Evolutionary conservation across 1,284 basidiomycete genomes (phyloP).

Genomic region (Pholiota adiposa): DNA sequence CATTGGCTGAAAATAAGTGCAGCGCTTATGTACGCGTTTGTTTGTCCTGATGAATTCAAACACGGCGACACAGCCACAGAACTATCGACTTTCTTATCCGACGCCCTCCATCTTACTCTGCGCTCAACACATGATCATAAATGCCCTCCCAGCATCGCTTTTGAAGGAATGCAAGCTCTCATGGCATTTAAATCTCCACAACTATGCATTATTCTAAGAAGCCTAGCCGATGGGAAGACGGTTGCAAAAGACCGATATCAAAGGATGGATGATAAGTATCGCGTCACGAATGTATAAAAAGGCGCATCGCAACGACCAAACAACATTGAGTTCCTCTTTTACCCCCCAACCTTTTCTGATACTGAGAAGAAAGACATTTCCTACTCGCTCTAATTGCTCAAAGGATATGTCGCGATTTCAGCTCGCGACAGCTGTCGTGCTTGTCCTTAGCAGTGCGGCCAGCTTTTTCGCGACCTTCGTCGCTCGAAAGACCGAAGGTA

Average conservation of each 20-base stretch:
- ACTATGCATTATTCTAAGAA: no score
- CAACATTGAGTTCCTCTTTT: not conserved
- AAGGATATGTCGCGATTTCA: conserved; percentile 62
- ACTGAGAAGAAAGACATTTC: not conserved
- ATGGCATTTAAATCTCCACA: no score
- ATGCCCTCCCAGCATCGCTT: no score
- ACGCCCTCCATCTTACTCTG: no score
- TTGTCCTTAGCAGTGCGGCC: conserved; percentile 45
- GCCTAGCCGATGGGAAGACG: not conserved
- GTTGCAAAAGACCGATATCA: no score
- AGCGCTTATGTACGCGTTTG: no score
- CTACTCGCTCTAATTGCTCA: not conserved
- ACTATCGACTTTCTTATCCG: no score
- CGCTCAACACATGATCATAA: no score
- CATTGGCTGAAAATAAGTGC: no score
- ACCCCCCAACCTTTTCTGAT: not conserved
- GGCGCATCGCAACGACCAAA: not conserved
- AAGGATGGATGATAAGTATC: not conserved
- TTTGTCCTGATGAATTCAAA: no score
- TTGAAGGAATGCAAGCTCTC: no score
- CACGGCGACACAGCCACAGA: no score
- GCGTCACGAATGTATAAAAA: not conserved
- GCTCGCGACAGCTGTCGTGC: conserved; percentile 54
- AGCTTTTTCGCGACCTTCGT: conserved; percentile 50
- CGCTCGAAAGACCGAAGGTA: conserved; percentile 47